phyloP scores from a whole-genome alignment of 1,139 yeast genomes.

The Eremothecium sinecaudum region DNA sequence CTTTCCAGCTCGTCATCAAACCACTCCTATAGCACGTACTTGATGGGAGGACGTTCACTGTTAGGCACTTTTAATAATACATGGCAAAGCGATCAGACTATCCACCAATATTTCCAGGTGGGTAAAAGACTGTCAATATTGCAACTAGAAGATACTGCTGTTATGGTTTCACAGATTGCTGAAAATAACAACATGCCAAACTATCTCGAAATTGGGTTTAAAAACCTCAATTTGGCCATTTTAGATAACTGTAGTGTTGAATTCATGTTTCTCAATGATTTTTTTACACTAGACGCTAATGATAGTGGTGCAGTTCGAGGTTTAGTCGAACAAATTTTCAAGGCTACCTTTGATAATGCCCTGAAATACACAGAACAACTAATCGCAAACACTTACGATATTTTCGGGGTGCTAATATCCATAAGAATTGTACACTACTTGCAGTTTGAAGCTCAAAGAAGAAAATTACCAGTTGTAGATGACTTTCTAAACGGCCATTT shows the following conservation, averaged over 20 bases:
- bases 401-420: slow-evolving; percentile 68
- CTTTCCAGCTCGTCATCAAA: slow-evolving; percentile 18
- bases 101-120: slow-evolving; percentile 44
- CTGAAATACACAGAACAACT: slow-evolving; percentile 44
- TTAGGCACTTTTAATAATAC: slow-evolving; percentile 8
- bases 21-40: slow-evolving; percentile 18
- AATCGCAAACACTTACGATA: slow-evolving; percentile 51
- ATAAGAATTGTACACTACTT: slow-evolving; percentile 62
- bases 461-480: slow-evolving; percentile 64
- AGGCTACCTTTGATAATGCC: slow-evolving; percentile 44
- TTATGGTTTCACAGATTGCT: slow-evolving; percentile 78
- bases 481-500: slow-evolving; percentile 62
- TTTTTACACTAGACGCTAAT: slow-evolving; percentile 40
- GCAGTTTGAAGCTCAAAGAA: slow-evolving; percentile 51
- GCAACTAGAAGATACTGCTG: slow-evolving; percentile 47
- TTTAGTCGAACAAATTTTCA: slow-evolving; percentile 40
- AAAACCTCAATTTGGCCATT: slow-evolving; percentile 65
- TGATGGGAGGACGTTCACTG: slow-evolving; percentile 16
- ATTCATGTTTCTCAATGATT: slow-evolving; percentile 61
- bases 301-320: slow-evolving; percentile 35
- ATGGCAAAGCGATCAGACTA: slow-evolving; percentile 17
- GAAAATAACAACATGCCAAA: slow-evolving; percentile 60
- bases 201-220: slow-evolving; percentile 64
- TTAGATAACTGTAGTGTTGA: slow-evolving; percentile 74
- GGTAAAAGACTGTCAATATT: slow-evolving; percentile 50